Conservation (phyloP, 495 filamentous ascomycete species). For the Lasiosphaeria miniovina region DNA sequence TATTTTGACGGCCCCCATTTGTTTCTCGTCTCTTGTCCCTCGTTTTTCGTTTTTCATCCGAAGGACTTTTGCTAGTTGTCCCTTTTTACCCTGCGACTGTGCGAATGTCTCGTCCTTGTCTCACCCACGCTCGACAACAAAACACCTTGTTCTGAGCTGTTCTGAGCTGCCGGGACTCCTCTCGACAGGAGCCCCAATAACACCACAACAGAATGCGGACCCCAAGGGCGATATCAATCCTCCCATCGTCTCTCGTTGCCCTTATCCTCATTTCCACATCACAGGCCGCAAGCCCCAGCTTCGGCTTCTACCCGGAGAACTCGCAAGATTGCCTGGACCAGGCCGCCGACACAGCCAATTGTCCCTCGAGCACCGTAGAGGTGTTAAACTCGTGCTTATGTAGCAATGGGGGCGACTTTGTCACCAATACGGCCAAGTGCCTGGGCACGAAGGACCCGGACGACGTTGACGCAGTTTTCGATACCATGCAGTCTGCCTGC, state of each 20-base stretch:
- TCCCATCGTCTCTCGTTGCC: constrained; percentile 25
- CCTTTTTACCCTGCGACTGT: too few relatives aligned
- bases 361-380: constrained; percentile 27
- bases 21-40: too few relatives aligned
- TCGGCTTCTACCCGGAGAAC: constrained; percentile 39
- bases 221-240: constrained; percentile 6
- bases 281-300: constrained; percentile 33
- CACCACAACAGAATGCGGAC: constrained; percentile 19
- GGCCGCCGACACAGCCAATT: constrained; percentile 31
- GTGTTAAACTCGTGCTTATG: constrained; percentile 45
- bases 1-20: too few relatives aligned
- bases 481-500: constrained; percentile 33
- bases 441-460: constrained; percentile 29
- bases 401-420: constrained; percentile 42
- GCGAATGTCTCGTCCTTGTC: not conserved
- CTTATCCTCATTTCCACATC: constrained; percentile 31
- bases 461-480: constrained; percentile 36
- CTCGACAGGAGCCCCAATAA: not conserved
- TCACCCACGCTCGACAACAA: not conserved
- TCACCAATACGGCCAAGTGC: constrained; percentile 41
- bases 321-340: constrained; percentile 39
- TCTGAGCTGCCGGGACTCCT: not conserved
- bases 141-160: not conserved
- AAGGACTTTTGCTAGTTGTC: too few relatives aligned
- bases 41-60: too few relatives aligned